phyloP scores from a whole-genome alignment of 306 rosid genomes.

The Betula pendula region DNA sequence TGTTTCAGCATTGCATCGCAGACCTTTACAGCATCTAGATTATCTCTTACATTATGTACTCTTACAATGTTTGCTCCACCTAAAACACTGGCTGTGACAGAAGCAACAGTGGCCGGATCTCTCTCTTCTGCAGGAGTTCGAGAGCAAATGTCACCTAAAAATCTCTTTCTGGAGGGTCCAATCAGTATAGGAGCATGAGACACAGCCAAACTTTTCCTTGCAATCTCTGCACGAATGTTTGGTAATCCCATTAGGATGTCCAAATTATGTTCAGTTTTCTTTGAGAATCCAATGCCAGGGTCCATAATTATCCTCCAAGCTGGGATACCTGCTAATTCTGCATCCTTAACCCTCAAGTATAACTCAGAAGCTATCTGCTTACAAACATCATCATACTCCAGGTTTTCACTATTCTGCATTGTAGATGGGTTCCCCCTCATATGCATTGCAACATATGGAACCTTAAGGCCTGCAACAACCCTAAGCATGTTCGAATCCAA shows the following conservation, averaged over 20 bases:
- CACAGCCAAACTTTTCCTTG: conserved; percentile 56
- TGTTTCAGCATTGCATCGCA: conserved; percentile 69
- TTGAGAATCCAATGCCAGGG: conserved; percentile 89
- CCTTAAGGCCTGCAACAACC: conserved; percentile 77
- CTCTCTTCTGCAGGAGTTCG: conserved; percentile 52
- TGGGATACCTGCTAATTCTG: conserved; percentile 79
- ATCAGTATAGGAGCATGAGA: conserved; percentile 78
- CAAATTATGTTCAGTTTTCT: conserved; percentile 69
- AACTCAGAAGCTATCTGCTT: conserved; percentile 71
- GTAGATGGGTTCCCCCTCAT: conserved; percentile 89
- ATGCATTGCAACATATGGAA: conserved; percentile 92
- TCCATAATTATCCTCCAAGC: conserved; percentile 87
- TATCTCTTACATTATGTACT: conserved; percentile 84
- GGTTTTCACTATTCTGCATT: conserved; percentile 71
- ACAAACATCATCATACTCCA: conserved; percentile 70
- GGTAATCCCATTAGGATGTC: conserved; percentile 60
- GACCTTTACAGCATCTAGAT: conserved; percentile 70
- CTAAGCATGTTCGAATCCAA: conserved; percentile 69
- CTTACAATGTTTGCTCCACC: conserved; percentile 86
- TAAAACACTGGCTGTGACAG: conserved; percentile 58
- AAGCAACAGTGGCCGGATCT: conserved; percentile 84
- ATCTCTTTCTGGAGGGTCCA: conserved; percentile 87
- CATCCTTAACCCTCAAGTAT: conserved; percentile 51
- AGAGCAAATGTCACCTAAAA: conserved; percentile 71
- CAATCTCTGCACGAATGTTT: conserved; percentile 61